A percentile compares a stretch with the other conserved stretches of the same genome.
Evolutionary conservation across 768 basidiomycete species (phyloP).

Genomic region (Leccinum olivaceopallidum): DNA sequence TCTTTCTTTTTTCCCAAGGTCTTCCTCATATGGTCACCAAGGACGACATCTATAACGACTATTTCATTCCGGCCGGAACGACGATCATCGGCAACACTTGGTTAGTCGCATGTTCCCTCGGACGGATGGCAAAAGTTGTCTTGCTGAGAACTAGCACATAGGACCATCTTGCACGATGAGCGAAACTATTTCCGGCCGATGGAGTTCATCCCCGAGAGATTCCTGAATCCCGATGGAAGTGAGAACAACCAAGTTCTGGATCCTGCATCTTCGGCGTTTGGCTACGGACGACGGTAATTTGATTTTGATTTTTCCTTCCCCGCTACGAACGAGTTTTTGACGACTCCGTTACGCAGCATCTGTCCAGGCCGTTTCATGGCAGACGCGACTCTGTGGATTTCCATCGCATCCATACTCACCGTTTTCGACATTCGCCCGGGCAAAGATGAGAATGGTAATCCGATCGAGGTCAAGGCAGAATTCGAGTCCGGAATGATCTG

Average conservation of each 20-base stretch:
- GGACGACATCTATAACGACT: constrained; percentile 33
- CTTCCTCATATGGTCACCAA: constrained; percentile 36
- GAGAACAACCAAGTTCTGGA: constrained; percentile 32
- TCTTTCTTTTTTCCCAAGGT: constrained; percentile 13
- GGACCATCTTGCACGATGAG: constrained; percentile 42
- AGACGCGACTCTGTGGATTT: constrained; percentile 40
- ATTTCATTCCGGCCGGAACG: constrained; percentile 39
- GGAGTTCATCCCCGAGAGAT: constrained; percentile 41
- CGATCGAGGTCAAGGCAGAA: constrained; percentile 20
- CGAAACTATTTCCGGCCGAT: constrained; percentile 35
- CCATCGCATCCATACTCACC: constrained; percentile 32
- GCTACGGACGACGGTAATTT: constrained; percentile 37
- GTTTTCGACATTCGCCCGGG: constrained; percentile 29
- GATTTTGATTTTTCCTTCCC: background rate
- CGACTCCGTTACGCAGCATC: constrained; percentile 18
- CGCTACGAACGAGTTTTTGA: constrained; percentile 1
- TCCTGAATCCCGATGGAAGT: constrained; percentile 39
- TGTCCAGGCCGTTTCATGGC: constrained; percentile 49
- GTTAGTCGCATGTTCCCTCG: constrained; percentile 36
- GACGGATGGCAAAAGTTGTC: background rate
- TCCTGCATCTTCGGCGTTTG: constrained; percentile 34
- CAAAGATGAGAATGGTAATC: constrained; percentile 20
- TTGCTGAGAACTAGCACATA: constrained; percentile 16
- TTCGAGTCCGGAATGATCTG: constrained; percentile 34
- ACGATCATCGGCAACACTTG: constrained; percentile 63